These are phyloP conservation scores for Annulohypoxylon maeteangense DNA, from an alignment of 495 filamentous ascomycete genomes.

Conservation along the genomic window DNA sequence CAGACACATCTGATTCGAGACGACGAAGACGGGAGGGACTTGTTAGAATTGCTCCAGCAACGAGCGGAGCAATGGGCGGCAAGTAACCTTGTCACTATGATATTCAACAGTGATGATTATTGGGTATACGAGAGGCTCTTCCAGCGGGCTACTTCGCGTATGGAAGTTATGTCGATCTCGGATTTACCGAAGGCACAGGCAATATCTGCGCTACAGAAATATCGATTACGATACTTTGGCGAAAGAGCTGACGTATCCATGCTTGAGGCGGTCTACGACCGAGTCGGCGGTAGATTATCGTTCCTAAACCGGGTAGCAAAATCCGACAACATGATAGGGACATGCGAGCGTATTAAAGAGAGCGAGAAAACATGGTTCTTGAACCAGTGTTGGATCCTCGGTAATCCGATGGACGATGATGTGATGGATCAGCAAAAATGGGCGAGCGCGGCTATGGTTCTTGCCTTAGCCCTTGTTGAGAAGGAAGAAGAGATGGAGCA, in stretches of 20 bases:
- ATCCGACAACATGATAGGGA: conserved; percentile 76
- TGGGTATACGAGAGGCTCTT: conserved; percentile 97
- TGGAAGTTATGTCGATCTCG: conserved; percentile 85
- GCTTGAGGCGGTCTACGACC: conserved; percentile 82
- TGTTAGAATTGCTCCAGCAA: conserved; percentile 95
- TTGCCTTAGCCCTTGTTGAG: conserved; percentile 89
- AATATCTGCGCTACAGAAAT: conserved; percentile 76
- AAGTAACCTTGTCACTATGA: conserved; percentile 83
- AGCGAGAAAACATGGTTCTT: conserved; percentile 93
- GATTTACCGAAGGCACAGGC: conserved; percentile 85
- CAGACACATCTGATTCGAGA: conserved; percentile 88
- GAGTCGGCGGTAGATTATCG: conserved; percentile 85
- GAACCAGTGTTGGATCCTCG: conserved; percentile 94
- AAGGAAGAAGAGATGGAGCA: conserved; percentile 73
- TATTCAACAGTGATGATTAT: conserved; percentile 95
- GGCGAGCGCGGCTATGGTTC: conserved; percentile 88
- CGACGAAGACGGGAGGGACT: conserved; percentile 88
- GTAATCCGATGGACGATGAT: conserved; percentile 96
- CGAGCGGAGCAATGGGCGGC: conserved; percentile 96
- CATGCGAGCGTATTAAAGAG: conserved; percentile 79
- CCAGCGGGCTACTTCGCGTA: conserved; percentile 80
- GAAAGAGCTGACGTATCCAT: conserved; percentile 65
- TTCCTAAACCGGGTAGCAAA: conserved; percentile 90
- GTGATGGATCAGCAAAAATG: conserved; percentile 99
- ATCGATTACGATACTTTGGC: conserved; percentile 74